These are phyloP conservation scores for Nematocida parisii DNA, from an alignment of 371 early-diverging fungal species.

Conservation along the genomic window DNA sequence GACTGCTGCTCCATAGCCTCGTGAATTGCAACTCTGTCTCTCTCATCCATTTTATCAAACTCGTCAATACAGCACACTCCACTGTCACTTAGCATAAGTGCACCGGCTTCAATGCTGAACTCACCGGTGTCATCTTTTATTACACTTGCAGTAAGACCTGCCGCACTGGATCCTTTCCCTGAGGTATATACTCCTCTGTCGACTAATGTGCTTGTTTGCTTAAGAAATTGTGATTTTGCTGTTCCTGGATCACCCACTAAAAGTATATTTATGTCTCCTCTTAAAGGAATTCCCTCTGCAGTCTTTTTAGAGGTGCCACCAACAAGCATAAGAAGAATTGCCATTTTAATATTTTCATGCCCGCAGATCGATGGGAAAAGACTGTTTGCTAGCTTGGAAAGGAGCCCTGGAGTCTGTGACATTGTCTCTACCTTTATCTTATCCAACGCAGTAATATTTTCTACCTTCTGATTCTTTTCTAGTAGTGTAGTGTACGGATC, in stretches of 20 bases:
- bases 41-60: conserved; percentile 97
- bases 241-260: conserved; percentile 98
- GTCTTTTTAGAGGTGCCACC: conserved; percentile 74
- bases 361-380: conserved; percentile 71
- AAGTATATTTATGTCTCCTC: conserved; percentile 83
- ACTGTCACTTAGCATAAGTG: conserved; percentile 97
- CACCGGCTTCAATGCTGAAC: conserved; percentile 97
- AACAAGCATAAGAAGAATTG: conserved; percentile 69
- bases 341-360: conserved; percentile 69
- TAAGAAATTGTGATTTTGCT: conserved; percentile 92
- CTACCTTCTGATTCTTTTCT: conserved; percentile 15
- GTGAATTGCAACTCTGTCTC: conserved; percentile 98
- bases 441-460: conserved; percentile 14
- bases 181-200: conserved; percentile 91
- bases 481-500: conserved; percentile 45
- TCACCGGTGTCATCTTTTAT: conserved; percentile 97
- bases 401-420: conserved; percentile 74
- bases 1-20: conserved; percentile 99
- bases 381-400: conserved; percentile 78
- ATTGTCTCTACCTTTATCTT: conserved; percentile 72
- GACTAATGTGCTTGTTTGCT: conserved; percentile 82
- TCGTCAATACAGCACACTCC: conserved; percentile 97
- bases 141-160: conserved; percentile 95
- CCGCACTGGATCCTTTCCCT: conserved; percentile 95
- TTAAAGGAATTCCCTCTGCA: conserved; percentile 77